Conservation (phyloP, 2,329 filamentous ascomycete species). For the Verticillium tricorpus region DNA sequence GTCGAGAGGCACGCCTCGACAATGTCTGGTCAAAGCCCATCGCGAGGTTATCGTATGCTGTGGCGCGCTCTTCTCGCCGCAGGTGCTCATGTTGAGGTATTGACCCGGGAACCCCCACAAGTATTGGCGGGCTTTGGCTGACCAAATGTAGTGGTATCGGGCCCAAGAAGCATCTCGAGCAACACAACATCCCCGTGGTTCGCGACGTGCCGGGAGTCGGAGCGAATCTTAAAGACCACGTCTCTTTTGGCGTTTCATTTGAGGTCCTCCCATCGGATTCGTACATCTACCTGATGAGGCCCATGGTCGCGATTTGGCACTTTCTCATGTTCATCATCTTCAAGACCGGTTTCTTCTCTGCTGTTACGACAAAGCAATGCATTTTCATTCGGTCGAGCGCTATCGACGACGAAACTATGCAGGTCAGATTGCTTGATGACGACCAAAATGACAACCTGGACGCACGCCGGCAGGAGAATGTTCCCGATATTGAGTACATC, state of each 20-base stretch:
- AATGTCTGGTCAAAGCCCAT: conserved; percentile 17
- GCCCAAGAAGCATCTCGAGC: conserved; percentile 14
- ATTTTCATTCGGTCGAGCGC: conserved; percentile 20
- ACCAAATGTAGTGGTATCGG: conserved; percentile 23
- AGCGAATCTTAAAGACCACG: conserved; percentile 21
- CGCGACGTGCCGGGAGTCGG: conserved; percentile 22
- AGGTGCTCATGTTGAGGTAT: conserved; percentile 23
- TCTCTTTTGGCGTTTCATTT: conserved; percentile 18
- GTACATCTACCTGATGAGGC: conserved; percentile 13
- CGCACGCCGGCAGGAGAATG: conserved; percentile 13
- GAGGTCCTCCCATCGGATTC: conserved; percentile 21
- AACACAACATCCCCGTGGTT: conserved; percentile 16
- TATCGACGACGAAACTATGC: conserved; percentile 22
- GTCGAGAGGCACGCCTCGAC: conserved; percentile 1
- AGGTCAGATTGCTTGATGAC: conserved; percentile 4
- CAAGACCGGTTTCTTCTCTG: conserved; percentile 19
- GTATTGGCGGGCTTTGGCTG: neutral
- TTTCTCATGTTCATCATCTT: conserved; percentile 22
- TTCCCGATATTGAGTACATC: conserved; percentile 28
- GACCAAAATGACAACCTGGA: conserved; percentile 15
- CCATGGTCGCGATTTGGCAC: conserved; percentile 19
- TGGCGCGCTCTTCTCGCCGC: conserved; percentile 22
- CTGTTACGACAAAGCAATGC: conserved; percentile 13
- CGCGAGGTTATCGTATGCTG: conserved; percentile 26
- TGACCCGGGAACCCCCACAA: too few relatives aligned